phyloP scores from a whole-genome alignment of 2,329 filamentous ascomycete genomes.

The Fusarium xylarioides region DNA sequence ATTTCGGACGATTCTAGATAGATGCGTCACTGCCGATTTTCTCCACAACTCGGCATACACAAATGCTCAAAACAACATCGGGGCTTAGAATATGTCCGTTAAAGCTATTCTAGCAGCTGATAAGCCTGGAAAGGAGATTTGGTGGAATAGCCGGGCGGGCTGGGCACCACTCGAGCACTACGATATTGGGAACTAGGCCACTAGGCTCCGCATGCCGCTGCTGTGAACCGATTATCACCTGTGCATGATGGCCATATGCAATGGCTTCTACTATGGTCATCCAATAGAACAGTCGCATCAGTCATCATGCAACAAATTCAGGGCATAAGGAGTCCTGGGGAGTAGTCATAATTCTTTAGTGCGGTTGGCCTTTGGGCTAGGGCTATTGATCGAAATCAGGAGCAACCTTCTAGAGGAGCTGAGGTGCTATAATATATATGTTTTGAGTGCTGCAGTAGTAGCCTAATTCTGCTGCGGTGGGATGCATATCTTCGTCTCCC shows the following conservation, averaged over 20 bases:
- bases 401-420: neutral
- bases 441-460: neutral
- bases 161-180: neutral
- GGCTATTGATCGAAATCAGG: neutral
- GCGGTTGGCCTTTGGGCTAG: neutral
- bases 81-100: fast-evolving
- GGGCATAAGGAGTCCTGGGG: neutral
- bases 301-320: neutral
- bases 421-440: neutral
- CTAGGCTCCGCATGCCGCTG: neutral
- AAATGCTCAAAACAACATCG: neutral
- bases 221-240: neutral
- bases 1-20: neutral
- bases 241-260: neutral
- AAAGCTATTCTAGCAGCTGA: fast-evolving
- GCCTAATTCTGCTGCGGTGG: neutral
- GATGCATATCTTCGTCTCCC: neutral
- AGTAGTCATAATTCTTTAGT: neutral
- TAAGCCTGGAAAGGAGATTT: neutral
- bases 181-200: neutral
- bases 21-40: neutral
- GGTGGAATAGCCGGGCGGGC: neutral
- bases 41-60: neutral
- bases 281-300: neutral
- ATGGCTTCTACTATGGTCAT: neutral